Percentiles rank a stretch among this genome's conserved stretches.
Conservation (phyloP, 305 asterid species). For the Fraxinus albicans region DNA sequence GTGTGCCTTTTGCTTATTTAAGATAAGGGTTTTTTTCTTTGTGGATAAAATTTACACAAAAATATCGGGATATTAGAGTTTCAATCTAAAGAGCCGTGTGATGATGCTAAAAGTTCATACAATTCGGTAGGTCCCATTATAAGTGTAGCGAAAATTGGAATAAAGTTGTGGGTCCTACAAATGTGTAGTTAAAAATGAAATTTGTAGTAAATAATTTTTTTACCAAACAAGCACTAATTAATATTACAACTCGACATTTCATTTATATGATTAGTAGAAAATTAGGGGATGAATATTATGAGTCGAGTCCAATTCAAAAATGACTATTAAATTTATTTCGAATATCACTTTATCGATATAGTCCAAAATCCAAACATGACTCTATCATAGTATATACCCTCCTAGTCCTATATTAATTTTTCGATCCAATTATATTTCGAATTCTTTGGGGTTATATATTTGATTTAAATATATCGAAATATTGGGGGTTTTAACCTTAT, state of each 20-base stretch:
- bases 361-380: too few relatives aligned
- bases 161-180: background rate
- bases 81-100: background rate
- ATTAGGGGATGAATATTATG: too few relatives aligned
- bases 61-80: conserved; percentile 5
- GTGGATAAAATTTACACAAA: background rate
- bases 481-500: background rate
- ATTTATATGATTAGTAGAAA: too few relatives aligned
- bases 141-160: too few relatives aligned
- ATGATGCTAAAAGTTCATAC: background rate
- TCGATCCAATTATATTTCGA: background rate
- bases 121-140: background rate
- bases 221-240: too few relatives aligned
- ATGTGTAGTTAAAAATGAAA: too few relatives aligned
- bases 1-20: conserved; percentile 29
- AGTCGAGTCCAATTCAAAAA: too few relatives aligned
- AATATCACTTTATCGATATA: too few relatives aligned
- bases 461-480: background rate
- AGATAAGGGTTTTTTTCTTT: background rate
- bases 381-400: background rate
- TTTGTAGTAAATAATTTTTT: too few relatives aligned
- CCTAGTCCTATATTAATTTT: background rate
- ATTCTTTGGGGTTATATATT: too few relatives aligned
- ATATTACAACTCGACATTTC: background rate
- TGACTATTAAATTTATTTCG: too few relatives aligned